These are phyloP conservation scores for Talaromyces sp. DNA, from an alignment of 2,329 filamentous ascomycete species.

Conservation along the genomic window DNA sequence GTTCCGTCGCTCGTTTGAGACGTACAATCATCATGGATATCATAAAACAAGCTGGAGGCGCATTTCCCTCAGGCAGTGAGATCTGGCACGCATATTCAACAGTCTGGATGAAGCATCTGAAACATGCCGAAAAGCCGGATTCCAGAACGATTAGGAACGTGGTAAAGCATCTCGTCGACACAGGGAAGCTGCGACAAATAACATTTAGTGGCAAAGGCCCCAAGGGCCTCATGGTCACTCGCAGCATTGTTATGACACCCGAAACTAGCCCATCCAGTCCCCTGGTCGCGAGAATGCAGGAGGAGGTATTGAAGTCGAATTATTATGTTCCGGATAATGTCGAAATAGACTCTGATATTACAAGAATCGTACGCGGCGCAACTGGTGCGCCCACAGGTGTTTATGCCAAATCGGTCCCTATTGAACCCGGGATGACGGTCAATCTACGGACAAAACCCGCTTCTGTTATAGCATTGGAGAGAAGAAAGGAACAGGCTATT, in stretches of 20 bases:
- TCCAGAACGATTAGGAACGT: conserved; percentile 48
- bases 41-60: conserved; percentile 49
- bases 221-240: conserved; percentile 47
- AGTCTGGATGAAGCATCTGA: conserved; percentile 45
- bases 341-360: conserved; percentile 33
- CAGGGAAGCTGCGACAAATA: conserved; percentile 49
- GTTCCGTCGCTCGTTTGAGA: conserved; percentile 43
- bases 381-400: conserved; percentile 6
- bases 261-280: conserved; percentile 43
- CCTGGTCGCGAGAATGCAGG: conserved; percentile 45
- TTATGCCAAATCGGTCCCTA: conserved; percentile 18
- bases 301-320: conserved; percentile 46
- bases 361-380: conserved; percentile 21
- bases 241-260: conserved; percentile 46
- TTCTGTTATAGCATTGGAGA: conserved; percentile 25
- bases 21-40: conserved; percentile 52
- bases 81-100: conserved; percentile 52
- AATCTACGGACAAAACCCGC: conserved; percentile 35
- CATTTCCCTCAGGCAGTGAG: conserved; percentile 52
- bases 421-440: conserved; percentile 32
- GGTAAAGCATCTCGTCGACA: conserved; percentile 47
- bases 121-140: conserved; percentile 45
- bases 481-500: conserved; percentile 22
- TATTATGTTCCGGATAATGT: conserved; percentile 43
- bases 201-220: conserved; percentile 48